Base-by-base conservation (phyloP, 176 grass and related monocot species). In the Aegilops bicornis region DNA sequence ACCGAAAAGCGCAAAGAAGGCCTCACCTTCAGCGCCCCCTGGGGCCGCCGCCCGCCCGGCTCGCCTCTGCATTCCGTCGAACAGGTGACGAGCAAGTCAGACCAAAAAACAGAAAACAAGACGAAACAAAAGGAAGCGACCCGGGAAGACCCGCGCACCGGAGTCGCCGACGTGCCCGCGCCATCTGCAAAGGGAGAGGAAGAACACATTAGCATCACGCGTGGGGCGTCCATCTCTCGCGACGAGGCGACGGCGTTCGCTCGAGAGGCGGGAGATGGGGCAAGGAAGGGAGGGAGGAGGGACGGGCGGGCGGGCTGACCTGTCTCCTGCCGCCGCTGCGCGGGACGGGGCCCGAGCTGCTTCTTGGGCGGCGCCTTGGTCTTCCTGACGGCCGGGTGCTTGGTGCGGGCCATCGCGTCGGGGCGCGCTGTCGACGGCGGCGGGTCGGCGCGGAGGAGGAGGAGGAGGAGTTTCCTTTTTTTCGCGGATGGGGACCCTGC, bases 371-470 rank as follows among this genome's bases (percentile, higher is more conserved):
- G 17, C 72, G 8, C 32, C 19, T n/a, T 47, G 10, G 52, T 0
- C 29, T 61, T 29, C 65, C 47, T 73, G 25, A 8, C 22, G 56
- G 83, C 61, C 72, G 42, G 39, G 27, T 83, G 90, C 67, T 92
- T 92, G 73, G 83, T 68, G 56, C 90, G 84, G 39, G 90, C 87
- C 90, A 92, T 92, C 54, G 54, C 82, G 31, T 25, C 14, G 40
- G 73, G 71, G 69, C 64, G 64, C 14, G 35, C 22, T 14, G 73
- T 29, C 13, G 73, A 52, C 43, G 24, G 43, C 25, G 73, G 45
- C 72, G 64, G 50, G 50, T 54, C 50, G 50, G 50, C 20, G 19
- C 22, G 56, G 56, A 22, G 56, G 54, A 20, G 19, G 19, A 22
- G 69, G 54, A 35, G 69, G 43, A 37, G 9, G 36, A 19, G 7